phyloP scores from a whole-genome alignment of 768 basidiomycete genomes.

The Kwoniella mangroviensis region DNA sequence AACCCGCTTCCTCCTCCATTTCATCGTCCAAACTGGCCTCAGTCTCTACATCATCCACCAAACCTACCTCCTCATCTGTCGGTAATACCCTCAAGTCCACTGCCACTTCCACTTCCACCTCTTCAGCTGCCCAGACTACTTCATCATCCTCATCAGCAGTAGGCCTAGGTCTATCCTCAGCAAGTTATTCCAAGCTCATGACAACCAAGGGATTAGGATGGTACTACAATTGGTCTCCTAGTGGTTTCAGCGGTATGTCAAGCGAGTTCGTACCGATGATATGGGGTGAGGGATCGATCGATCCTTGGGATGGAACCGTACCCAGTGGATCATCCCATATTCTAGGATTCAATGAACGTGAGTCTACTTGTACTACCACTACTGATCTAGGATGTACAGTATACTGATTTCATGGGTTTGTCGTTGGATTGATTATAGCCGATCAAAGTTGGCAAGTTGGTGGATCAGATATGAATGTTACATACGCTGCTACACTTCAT shows the following conservation, averaged over 20 bases:
- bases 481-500: constrained; percentile 33
- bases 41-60: neutral
- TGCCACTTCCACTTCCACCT: neutral
- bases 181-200: constrained; percentile 2
- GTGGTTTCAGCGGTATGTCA: neutral
- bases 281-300: constrained; percentile 19
- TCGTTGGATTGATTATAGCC: constrained; percentile 12
- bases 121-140: neutral
- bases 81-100: neutral
- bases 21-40: neutral
- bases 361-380: constrained; percentile 13
- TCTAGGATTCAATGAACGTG: constrained; percentile 52
- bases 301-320: constrained; percentile 5
- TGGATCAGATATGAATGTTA: constrained; percentile 36
- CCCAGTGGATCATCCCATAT: constrained; percentile 36
- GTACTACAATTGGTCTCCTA: constrained; percentile 37
- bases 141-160: neutral
- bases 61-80: neutral
- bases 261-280: constrained; percentile 39
- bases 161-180: constrained; percentile 15
- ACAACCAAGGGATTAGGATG: constrained; percentile 19
- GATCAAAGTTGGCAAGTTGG: constrained; percentile 28
- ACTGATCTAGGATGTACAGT: too few species aligned
- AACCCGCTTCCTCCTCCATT: neutral
- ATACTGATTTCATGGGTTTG: neutral